Evolutionary conservation across 192 early-diverging fungal genomes (phyloP).

Genomic region (Phycomyces blakesleeanus): DNA sequence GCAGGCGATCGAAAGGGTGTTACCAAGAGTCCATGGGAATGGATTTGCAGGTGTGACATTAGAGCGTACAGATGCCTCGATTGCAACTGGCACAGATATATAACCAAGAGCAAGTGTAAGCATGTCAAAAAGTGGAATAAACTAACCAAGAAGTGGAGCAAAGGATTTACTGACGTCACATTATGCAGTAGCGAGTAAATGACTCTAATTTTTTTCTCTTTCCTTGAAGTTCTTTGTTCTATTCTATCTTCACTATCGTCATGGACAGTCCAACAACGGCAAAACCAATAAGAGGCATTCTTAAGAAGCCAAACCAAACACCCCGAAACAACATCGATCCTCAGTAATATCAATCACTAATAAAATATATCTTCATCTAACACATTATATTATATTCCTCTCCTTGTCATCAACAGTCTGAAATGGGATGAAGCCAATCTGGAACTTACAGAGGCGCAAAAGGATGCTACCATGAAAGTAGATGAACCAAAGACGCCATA

Average conservation of each 20-base stretch:
- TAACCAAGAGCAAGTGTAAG: slow-evolving; percentile 7
- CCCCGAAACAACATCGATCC: slow-evolving; percentile 3
- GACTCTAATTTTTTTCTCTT: not conserved
- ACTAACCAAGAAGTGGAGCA: not conserved
- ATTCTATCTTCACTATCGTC: not conserved
- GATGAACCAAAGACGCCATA: slow-evolving; percentile 95
- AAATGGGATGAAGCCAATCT: slow-evolving; percentile 96
- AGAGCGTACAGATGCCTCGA: not conserved
- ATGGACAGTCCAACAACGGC: slow-evolving; percentile 1
- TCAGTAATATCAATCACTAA: slow-evolving; percentile 8
- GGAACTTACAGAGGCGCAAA: slow-evolving; percentile 82
- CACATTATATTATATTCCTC: slow-evolving; percentile 9
- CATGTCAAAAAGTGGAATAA: not conserved
- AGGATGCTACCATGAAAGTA: slow-evolving; percentile 94
- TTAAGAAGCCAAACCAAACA: slow-evolving; percentile 16
- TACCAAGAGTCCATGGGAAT: slow-evolving; percentile 1
- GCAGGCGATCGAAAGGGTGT: slow-evolving; percentile 9
- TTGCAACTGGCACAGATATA: not conserved
- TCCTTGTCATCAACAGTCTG: slow-evolving; percentile 45
- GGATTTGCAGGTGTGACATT: not conserved
- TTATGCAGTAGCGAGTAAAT: not conserved
- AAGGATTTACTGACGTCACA: slow-evolving; percentile 4
- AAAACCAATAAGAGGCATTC: slow-evolving; percentile 33
- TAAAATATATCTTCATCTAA: not conserved
- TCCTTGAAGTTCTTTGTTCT: not conserved